Evolutionary conservation across 208 protist genomes (phyloP).

Genomic region (Trypanosoma conorhini): DNA sequence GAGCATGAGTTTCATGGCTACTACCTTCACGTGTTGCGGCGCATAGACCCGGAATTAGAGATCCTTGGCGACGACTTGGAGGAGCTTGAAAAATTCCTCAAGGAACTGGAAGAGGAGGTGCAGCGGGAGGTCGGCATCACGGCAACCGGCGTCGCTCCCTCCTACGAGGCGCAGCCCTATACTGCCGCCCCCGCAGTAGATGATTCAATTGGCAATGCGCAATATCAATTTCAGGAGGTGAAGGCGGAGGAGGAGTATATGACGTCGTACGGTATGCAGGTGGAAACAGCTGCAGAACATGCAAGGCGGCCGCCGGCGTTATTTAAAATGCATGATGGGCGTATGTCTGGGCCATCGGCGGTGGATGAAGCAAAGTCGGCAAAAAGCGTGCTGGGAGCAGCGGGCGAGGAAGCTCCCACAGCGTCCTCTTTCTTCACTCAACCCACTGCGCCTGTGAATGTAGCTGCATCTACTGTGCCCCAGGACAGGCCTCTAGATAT

Average conservation of each 20-base stretch:
- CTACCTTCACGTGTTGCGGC: constrained; percentile 80
- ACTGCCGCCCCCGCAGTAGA: constrained; percentile 2
- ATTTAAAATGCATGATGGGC: constrained; percentile 25
- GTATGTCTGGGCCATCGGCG: not conserved
- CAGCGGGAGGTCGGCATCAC: constrained; percentile 52
- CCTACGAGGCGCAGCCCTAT: not conserved
- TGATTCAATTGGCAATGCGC: constrained; percentile 22
- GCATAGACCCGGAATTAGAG: constrained; percentile 76
- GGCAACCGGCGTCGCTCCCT: not conserved
- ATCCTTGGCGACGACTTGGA: constrained; percentile 86
- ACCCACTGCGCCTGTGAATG: not conserved
- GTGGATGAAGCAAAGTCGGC: not conserved
- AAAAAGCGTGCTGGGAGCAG: not conserved
- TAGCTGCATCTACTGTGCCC: not conserved
- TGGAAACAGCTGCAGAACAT: constrained; percentile 59
- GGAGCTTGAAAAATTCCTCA: constrained; percentile 73
- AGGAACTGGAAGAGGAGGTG: constrained; percentile 68
- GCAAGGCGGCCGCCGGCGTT: constrained; percentile 12
- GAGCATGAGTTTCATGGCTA: constrained; percentile 88
- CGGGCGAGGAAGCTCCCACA: not conserved
- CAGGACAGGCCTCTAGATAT: not conserved
- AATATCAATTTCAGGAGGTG: constrained; percentile 35
- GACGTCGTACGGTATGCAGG: constrained; percentile 60
- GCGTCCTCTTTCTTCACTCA: constrained; percentile 28
- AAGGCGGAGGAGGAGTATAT: constrained; percentile 49